phyloP scores from a whole-genome alignment of 1,139 yeast genomes.

The Blastobotrys illinoisensis region DNA sequence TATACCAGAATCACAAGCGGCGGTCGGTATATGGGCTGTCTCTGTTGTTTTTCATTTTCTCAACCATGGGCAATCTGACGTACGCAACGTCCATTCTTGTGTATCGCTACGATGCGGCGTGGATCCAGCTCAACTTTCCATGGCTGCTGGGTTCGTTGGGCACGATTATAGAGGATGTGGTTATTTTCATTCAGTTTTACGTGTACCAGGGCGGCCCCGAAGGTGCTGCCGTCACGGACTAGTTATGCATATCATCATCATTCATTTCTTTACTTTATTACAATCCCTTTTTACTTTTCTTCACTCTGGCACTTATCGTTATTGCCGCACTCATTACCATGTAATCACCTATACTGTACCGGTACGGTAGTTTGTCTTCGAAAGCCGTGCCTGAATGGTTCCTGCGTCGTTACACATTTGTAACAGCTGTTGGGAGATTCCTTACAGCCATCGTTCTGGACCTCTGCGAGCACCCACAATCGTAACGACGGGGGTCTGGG shows the following conservation, averaged over 20 bases:
- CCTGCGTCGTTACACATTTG: too few species aligned
- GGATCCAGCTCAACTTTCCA: slow-evolving; percentile 57
- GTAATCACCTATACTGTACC: too few species aligned
- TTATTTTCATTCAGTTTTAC: slow-evolving; percentile 62
- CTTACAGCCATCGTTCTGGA: too few species aligned
- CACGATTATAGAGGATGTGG: slow-evolving; percentile 60
- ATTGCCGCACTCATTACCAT: too few species aligned
- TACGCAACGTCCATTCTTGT: slow-evolving; percentile 71
- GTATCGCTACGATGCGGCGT: slow-evolving; percentile 56
- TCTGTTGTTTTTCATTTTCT: slow-evolving; percentile 65
- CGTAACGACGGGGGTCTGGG: too few species aligned
- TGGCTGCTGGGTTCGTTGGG: slow-evolving; percentile 76
- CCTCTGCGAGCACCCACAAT: too few species aligned
- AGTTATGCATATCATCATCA: neutral
- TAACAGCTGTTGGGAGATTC: too few species aligned
- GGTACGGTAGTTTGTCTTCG: too few species aligned
- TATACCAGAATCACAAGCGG: slow-evolving; percentile 60
- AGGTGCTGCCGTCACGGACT: neutral
- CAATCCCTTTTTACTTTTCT: too few species aligned
- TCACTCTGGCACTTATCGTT: too few species aligned
- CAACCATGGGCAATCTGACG: slow-evolving; percentile 70
- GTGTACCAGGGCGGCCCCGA: slow-evolving; percentile 33
- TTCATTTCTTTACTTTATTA: neutral
- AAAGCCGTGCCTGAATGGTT: too few species aligned
- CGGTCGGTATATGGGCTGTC: slow-evolving; percentile 73